Conservation (phyloP, 306 rosid genomes). For the Quercus dentata region DNA sequence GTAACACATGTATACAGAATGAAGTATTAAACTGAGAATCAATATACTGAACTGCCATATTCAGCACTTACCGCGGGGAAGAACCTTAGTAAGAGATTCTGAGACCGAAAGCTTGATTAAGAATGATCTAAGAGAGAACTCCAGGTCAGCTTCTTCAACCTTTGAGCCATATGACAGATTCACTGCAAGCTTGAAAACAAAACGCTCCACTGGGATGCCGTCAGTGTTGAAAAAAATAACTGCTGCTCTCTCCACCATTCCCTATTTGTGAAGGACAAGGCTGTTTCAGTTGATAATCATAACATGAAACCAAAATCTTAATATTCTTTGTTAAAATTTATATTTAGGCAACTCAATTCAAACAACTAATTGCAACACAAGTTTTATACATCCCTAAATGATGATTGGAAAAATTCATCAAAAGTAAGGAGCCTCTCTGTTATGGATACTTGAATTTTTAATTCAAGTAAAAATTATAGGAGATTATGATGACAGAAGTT, state of each 20-base stretch:
- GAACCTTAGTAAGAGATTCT: constrained; percentile 58
- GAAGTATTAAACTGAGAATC: background rate
- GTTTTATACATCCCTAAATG: background rate
- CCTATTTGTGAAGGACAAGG: constrained; percentile 40
- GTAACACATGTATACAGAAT: background rate
- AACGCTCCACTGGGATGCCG: constrained; percentile 59
- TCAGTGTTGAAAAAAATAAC: constrained; percentile 61
- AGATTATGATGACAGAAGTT: background rate
- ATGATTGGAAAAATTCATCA: background rate
- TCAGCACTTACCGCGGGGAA: constrained; percentile 52
- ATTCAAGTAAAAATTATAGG: background rate
- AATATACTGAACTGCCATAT: background rate
- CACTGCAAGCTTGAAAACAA: constrained; percentile 64
- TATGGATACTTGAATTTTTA: no score
- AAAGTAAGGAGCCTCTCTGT: no score
- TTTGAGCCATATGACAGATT: constrained; percentile 53
- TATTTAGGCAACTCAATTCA: background rate
- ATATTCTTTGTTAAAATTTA: background rate
- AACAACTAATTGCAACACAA: background rate
- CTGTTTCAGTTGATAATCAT: background rate
- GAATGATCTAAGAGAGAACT: constrained; percentile 81
- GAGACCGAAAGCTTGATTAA: constrained; percentile 68
- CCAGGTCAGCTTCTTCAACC: constrained; percentile 60
- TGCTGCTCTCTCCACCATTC: constrained; percentile 75
- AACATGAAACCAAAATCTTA: background rate